A percentile compares a stretch with the other conserved stretches of the same genome.
phyloP scores from a whole-genome alignment of 441 rosid species.

The Caryocar brasiliense region DNA sequence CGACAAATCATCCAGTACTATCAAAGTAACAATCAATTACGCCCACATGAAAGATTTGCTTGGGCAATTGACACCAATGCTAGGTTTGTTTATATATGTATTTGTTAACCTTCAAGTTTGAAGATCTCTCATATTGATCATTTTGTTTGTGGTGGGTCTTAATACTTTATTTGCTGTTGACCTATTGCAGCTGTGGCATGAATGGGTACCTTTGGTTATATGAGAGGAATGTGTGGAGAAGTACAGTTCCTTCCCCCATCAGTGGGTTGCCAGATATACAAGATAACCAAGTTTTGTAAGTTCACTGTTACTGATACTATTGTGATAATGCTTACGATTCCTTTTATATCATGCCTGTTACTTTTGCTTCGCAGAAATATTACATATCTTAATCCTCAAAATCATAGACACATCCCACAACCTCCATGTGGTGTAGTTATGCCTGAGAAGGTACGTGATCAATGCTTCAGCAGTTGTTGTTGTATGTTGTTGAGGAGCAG shows the following conservation, averaged over 20 bases:
- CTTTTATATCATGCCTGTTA: conserved; percentile 2
- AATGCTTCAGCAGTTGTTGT: background rate
- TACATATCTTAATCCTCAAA: conserved; percentile 51
- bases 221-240: conserved; percentile 46
- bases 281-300: conserved; percentile 64
- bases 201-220: conserved; percentile 67
- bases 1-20: conserved; percentile 33
- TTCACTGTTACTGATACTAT: conserved; percentile 11
- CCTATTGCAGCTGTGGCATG: conserved; percentile 68
- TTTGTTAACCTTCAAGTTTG: background rate
- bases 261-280: conserved; percentile 53
- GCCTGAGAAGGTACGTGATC: conserved; percentile 60
- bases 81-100: conserved; percentile 39
- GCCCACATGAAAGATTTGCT: conserved; percentile 29
- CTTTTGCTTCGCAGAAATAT: conserved; percentile 46
- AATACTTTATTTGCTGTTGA: conserved; percentile 10
- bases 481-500: background rate
- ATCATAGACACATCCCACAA: conserved; percentile 49
- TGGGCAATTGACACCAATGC: conserved; percentile 41
- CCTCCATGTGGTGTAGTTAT: conserved; percentile 59
- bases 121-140: background rate
- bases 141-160: conserved; percentile 8
- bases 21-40: conserved; percentile 19
- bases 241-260: conserved; percentile 49
- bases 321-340: conserved; percentile 6